Base-by-base conservation (phyloP, 192 early-diverging fungal genomes). In the Allomyces macrogynus region DNA sequence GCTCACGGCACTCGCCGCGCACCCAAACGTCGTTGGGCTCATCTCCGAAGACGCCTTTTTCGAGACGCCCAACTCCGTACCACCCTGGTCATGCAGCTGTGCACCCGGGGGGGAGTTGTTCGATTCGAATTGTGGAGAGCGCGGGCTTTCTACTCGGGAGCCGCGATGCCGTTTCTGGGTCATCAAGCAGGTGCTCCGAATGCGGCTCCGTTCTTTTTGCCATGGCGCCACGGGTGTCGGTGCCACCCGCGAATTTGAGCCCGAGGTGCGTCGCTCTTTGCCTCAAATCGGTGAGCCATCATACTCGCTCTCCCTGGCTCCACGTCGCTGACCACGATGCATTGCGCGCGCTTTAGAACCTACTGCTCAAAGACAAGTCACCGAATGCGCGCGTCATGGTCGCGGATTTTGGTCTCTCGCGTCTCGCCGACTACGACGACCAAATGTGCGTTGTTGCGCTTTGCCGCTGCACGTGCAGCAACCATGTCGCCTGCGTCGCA, bases 191-290 rank as follows among this genome's bases (percentile, higher is more conserved):
- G 80, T 88, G 68, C 76, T 87, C 16, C n/a, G n/a, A 81, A 86
- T 64, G 89, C 90, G 12, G n/a, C n/a, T 82, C 93, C 23, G 73
- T 75, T 26, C n/a, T n/a, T 79, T 86, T 73, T 85, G 84, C 67
- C 93, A 96, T 71, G 70, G 4, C 76, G 74, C 49, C n/a, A n/a
- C n/a, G n/a, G 87, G 86, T 61, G 84, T 92, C 61, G n/a, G 91
- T 88, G 76, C 94, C n/a, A n/a, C 95, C 73, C 85, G 94, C 66
- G 92, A 97, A 72, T 68, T 97, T 66, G 95, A 97, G 74, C 85
- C 84, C 14, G 86, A 89, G 32, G 32, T 40, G 32, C 32, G 32
- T 40, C 32, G 32, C 8, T 8, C 4, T 40, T 40, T 40, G 32
- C 32, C 32, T 40, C 32, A 40, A 40, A 40, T 40, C 7, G 3